Percentiles rank a stretch among this genome's conserved stretches.
phyloP scores from a whole-genome alignment of 805 yeast species.

The Ogataea siamensis region DNA sequence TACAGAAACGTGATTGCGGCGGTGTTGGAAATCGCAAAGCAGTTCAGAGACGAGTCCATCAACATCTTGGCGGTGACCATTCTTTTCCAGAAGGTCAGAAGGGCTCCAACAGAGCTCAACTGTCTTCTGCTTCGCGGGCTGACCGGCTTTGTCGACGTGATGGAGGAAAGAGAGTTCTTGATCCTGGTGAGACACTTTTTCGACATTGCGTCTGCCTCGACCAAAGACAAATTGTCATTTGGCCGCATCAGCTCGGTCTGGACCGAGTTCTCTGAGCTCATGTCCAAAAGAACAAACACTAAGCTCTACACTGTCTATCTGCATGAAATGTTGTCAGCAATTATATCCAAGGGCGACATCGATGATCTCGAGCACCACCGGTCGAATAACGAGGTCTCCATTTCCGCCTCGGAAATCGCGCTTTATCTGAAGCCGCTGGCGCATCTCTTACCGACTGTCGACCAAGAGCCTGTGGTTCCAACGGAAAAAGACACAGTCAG shows the following conservation, averaged over 20 bases:
- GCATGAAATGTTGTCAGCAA: constrained; percentile 60
- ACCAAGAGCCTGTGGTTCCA: constrained; percentile 42
- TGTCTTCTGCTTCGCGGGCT: constrained; percentile 58
- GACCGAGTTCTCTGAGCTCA: constrained; percentile 38
- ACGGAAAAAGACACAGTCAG: constrained; percentile 50
- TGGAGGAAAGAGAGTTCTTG: constrained; percentile 65
- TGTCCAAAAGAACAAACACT: constrained; percentile 34
- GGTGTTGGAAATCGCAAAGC: constrained; percentile 60
- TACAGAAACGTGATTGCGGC: constrained; percentile 70
- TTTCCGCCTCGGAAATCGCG: constrained; percentile 67
- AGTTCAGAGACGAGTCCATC: constrained; percentile 68
- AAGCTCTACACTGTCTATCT: constrained; percentile 58
- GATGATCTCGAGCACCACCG: constrained; percentile 72
- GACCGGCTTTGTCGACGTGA: constrained; percentile 56
- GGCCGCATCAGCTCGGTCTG: constrained; percentile 51
- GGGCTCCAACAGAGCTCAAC: constrained; percentile 51
- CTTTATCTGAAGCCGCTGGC: constrained; percentile 73
- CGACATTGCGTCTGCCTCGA: constrained; percentile 45
- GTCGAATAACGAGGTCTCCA: constrained; percentile 67
- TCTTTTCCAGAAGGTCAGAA: constrained; percentile 67
- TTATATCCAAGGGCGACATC: constrained; percentile 78
- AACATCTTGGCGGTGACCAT: constrained; percentile 77
- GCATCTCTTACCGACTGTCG: constrained; percentile 59
- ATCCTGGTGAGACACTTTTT: constrained; percentile 59
- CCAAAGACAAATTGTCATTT: constrained; percentile 39